Evolutionary conservation across 768 basidiomycete genomes (phyloP).

Genomic region (Calocybe gangraenosa): DNA sequence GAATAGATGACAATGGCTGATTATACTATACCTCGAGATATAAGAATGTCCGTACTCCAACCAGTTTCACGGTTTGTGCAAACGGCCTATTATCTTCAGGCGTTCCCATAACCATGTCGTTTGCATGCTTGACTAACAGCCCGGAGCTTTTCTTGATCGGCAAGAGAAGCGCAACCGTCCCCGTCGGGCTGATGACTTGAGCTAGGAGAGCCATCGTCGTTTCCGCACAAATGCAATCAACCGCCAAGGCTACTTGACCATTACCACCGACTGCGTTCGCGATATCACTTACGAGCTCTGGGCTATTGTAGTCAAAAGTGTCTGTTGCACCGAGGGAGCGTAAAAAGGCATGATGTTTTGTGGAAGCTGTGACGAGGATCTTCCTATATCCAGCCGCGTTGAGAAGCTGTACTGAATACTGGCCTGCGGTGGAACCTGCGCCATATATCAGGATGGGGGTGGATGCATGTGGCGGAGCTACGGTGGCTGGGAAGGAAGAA

Average conservation of each 20-base stretch:
- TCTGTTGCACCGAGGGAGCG: conserved; percentile 30
- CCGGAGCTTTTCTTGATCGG: conserved; percentile 42
- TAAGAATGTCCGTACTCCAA: conserved; percentile 37
- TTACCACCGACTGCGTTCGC: conserved; percentile 22
- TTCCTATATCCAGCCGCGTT: conserved; percentile 33
- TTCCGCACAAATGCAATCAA: conserved; percentile 32
- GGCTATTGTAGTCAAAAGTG: conserved; percentile 31
- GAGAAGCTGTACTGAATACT: conserved; percentile 32
- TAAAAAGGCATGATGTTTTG: conserved; percentile 19
- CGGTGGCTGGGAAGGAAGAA: conserved; percentile 22
- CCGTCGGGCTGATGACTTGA: conserved; percentile 31
- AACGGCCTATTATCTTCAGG: conserved; percentile 34
- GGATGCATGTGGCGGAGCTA: conserved; percentile 21
- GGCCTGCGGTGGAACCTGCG: conserved; percentile 33
- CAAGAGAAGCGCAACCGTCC: conserved; percentile 38
- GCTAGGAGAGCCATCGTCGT: conserved; percentile 31
- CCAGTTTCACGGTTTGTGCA: conserved; percentile 27
- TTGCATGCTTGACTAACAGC: conserved; percentile 25
- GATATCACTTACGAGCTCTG: conserved; percentile 25
- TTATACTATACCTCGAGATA: conserved; percentile 33
- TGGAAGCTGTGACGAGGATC: conserved; percentile 33
- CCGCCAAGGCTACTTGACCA: conserved; percentile 22
- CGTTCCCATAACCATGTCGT: conserved; percentile 28
- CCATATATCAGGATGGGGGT: conserved; percentile 39
- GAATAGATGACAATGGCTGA: neutral